Conservation (phyloP, 352 stramenopile species). For the Blastocystis sp. region DNA sequence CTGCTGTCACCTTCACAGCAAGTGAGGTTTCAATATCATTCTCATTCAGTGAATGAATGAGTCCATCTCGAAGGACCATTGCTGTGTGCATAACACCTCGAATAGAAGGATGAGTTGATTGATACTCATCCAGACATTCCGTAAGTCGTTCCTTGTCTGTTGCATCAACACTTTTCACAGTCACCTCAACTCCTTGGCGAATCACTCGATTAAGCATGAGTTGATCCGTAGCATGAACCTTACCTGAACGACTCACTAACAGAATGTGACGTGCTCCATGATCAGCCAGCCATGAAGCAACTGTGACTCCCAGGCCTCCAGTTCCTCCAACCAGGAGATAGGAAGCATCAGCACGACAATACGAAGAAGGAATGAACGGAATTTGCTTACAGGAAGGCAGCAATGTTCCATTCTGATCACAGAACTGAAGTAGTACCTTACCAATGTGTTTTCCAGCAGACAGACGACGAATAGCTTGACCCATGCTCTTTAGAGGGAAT, state of each 20-base stretch:
- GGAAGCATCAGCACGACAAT: neutral
- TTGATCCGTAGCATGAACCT: neutral
- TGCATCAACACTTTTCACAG: neutral
- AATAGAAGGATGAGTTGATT: neutral
- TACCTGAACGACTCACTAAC: slow-evolving; percentile 15
- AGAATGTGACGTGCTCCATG: slow-evolving; percentile 37
- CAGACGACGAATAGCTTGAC: slow-evolving; percentile 29
- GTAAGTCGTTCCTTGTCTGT: neutral
- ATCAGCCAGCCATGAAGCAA: slow-evolving; percentile 21
- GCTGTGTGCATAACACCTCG: slow-evolving; percentile 27
- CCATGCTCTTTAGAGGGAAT: slow-evolving; percentile 40
- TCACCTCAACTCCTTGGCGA: neutral
- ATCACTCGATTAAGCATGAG: neutral
- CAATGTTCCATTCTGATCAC: neutral
- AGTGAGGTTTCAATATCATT: slow-evolving; percentile 15
- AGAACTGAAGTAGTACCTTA: slow-evolving; percentile 40
- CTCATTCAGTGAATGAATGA: slow-evolving; percentile 9
- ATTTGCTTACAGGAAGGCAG: slow-evolving; percentile 32
- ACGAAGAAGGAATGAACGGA: neutral
- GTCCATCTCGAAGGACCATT: slow-evolving; percentile 55
- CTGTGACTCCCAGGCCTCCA: slow-evolving; percentile 1
- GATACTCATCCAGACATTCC: slow-evolving; percentile 1
- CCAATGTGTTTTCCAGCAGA: slow-evolving; percentile 59
- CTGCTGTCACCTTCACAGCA: neutral
- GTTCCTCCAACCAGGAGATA: slow-evolving; percentile 57